phyloP scores from a whole-genome alignment of 2,329 filamentous ascomycete species.

The Fusarium torulosum region DNA sequence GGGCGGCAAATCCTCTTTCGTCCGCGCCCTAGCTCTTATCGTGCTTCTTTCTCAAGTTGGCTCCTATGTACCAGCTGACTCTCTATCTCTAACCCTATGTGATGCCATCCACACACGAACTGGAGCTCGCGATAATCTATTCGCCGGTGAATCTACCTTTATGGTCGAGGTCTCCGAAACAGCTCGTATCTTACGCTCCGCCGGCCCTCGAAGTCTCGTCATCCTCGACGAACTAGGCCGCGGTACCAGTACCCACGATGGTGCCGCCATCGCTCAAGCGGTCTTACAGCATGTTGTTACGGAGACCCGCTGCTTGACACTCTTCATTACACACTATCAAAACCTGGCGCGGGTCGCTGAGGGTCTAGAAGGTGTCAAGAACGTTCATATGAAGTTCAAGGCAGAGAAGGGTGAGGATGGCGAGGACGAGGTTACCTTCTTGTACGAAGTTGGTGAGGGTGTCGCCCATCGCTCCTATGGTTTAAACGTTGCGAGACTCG shows the following conservation, averaged over 20 bases:
- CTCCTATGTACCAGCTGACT: slow-evolving; percentile 87
- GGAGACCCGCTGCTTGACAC: slow-evolving; percentile 79
- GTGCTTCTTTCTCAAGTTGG: slow-evolving; percentile 95
- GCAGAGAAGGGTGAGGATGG: slow-evolving; percentile 56
- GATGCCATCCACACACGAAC: slow-evolving; percentile 96
- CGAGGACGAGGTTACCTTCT: slow-evolving; percentile 87
- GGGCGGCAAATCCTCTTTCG: slow-evolving; percentile 98
- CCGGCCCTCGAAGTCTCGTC: slow-evolving; percentile 85
- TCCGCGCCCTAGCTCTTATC: slow-evolving; percentile 91
- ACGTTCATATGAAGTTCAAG: slow-evolving; percentile 95
- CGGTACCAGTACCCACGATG: slow-evolving; percentile 94
- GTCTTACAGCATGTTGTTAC: slow-evolving; percentile 88
- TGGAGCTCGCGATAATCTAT: slow-evolving; percentile 95
- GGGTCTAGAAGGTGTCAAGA: slow-evolving; percentile 77
- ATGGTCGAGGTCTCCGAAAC: slow-evolving; percentile 98
- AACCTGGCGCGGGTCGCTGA: slow-evolving; percentile 78
- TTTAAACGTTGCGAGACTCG: slow-evolving; percentile 89
- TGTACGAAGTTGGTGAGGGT: slow-evolving; percentile 92
- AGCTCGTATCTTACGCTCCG: slow-evolving; percentile 88
- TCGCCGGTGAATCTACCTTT: slow-evolving; percentile 94
- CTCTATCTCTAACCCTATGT: slow-evolving; percentile 80
- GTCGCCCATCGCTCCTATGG: slow-evolving; percentile 96
- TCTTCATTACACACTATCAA: slow-evolving; percentile 99
- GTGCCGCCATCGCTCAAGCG: slow-evolving; percentile 93
- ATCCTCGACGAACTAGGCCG: slow-evolving; percentile 95